Evolutionary conservation across 768 basidiomycete species (phyloP).

Genomic region (Leccinum fibrillosum): DNA sequence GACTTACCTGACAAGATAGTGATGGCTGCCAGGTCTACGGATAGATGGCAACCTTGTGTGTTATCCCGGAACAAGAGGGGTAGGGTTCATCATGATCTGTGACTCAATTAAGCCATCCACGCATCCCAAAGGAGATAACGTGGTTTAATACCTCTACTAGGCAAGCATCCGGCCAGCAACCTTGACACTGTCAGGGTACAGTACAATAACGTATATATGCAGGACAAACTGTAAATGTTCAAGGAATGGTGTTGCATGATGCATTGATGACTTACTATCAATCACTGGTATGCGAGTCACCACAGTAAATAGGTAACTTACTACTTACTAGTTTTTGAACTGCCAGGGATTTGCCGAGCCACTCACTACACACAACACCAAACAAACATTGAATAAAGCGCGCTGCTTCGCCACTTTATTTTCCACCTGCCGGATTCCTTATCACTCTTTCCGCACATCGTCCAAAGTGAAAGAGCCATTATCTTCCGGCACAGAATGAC

Average conservation of each 20-base stretch:
- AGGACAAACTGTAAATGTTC: neutral
- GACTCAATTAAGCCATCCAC: neutral
- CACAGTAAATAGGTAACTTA: too few species aligned
- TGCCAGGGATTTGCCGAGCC: slow-evolving; percentile 12
- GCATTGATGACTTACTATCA: neutral
- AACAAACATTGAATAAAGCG: slow-evolving; percentile 18
- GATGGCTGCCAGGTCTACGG: neutral
- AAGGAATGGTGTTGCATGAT: neutral
- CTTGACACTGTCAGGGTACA: neutral
- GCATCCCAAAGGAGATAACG: slow-evolving; percentile 7
- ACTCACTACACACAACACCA: slow-evolving; percentile 13
- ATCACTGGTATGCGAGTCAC: neutral
- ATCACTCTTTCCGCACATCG: slow-evolving; percentile 24
- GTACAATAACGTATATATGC: neutral
- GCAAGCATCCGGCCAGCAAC: neutral
- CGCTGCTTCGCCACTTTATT: neutral
- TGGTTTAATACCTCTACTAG: neutral
- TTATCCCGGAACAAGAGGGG: neutral
- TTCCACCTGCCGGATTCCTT: slow-evolving; percentile 25
- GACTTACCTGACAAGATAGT: neutral
- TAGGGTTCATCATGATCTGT: neutral
- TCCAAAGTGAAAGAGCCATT: slow-evolving; percentile 23
- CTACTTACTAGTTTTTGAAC: neutral
- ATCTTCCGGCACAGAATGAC: slow-evolving; percentile 45
- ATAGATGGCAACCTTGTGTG: neutral